A percentile compares a stretch with the other conserved stretches of the same genome.
phyloP scores from a whole-genome alignment of 2,329 filamentous ascomycete species.

The Penicillium paneum region DNA sequence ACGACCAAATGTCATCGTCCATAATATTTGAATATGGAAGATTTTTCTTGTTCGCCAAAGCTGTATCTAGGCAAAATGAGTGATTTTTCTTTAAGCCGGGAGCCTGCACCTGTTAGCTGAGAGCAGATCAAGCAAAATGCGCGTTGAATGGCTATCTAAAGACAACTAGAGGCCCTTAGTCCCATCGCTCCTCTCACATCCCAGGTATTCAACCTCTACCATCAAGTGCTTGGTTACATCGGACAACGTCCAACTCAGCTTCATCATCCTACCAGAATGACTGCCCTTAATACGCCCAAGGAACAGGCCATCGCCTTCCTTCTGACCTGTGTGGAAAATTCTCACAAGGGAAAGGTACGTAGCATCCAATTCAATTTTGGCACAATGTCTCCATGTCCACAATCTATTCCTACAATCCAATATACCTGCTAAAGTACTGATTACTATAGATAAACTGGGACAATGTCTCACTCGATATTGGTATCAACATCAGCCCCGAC shows the following conservation, averaged over 20 bases:
- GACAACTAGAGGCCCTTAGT: neutral
- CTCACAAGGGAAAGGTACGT: neutral
- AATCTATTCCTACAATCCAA: neutral
- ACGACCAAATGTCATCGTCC: neutral
- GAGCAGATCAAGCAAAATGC: neutral
- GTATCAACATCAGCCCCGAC: neutral
- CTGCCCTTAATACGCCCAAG: neutral
- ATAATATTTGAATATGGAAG: neutral
- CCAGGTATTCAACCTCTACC: neutral
- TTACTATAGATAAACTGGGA: neutral
- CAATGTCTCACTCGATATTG: neutral
- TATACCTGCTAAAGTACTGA: neutral
- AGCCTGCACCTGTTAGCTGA: too few relatives aligned
- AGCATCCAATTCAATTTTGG: neutral
- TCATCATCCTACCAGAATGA: neutral
- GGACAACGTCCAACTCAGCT: neutral
- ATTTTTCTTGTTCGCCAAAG: neutral
- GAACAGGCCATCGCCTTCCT: neutral
- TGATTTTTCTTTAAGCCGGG: neutral
- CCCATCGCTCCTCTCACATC: neutral
- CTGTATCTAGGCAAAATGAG: neutral
- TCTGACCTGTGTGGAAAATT: neutral
- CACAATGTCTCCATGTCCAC: too few relatives aligned
- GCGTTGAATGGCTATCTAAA: neutral
- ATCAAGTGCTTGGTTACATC: neutral